A percentile compares a stretch with the other conserved stretches of the same genome.
Conservation (phyloP, 2,329 filamentous ascomycete genomes). For the Penicillium sp. region DNA sequence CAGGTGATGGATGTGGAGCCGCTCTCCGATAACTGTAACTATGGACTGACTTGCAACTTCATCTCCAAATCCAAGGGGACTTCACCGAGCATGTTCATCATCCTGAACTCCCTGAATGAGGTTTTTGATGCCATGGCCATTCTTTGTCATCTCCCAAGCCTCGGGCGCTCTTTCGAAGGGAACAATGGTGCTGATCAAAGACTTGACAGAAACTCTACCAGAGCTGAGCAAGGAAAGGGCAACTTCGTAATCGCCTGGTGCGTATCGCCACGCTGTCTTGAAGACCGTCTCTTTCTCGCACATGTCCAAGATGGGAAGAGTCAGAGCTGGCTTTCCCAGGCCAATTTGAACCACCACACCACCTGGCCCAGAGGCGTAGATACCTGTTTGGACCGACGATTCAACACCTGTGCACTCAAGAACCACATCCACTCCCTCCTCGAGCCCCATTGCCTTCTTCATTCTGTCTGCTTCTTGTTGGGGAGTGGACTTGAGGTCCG, state of each 20-base stretch:
- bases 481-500: not conserved
- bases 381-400: not conserved
- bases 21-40: no score
- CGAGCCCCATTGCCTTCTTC: not conserved
- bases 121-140: constrained; percentile 6
- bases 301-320: constrained; percentile 2
- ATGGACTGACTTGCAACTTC: no score
- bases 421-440: constrained; percentile 4
- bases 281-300: constrained; percentile 6
- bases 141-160: not conserved
- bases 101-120: not conserved
- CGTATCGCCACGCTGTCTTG: constrained; percentile 2
- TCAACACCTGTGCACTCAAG: constrained; percentile 10
- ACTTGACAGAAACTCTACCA: not conserved
- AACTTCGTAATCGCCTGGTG: no score
- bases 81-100: no score
- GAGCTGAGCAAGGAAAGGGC: no score
- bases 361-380: constrained; percentile 3
- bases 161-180: constrained; percentile 1
- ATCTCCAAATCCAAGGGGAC: no score
- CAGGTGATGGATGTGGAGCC: no score
- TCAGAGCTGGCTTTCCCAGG: constrained; percentile 5
- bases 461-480: not conserved
- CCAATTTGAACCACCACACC: constrained; percentile 8
- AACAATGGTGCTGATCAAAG: constrained; percentile 2